phyloP scores from a whole-genome alignment of 176 grass and related monocot species.

The Miscanthus lutarioriparius region DNA sequence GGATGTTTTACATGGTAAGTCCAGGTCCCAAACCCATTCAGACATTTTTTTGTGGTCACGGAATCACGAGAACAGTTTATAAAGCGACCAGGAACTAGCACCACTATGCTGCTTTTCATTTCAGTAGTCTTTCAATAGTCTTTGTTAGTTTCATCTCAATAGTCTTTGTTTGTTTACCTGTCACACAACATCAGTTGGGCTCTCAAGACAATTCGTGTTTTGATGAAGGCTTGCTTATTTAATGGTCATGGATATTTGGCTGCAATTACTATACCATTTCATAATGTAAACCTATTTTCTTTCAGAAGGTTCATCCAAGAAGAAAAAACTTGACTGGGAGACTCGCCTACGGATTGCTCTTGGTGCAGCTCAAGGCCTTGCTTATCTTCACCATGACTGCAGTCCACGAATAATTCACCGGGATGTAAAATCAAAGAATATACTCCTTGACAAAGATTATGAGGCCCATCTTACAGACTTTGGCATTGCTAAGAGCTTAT shows the following conservation, averaged over 20 bases:
- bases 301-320: conserved; percentile 70
- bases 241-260: background rate
- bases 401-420: conserved; percentile 89
- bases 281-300: background rate
- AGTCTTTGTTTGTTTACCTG: conserved; percentile 29
- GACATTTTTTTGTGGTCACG: background rate
- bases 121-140: too few relatives aligned
- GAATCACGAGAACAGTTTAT: conserved; percentile 12
- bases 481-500: conserved; percentile 94
- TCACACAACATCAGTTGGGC: background rate
- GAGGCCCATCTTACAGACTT: conserved; percentile 95
- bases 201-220: conserved; percentile 17
- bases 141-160: background rate
- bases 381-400: conserved; percentile 97
- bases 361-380: conserved; percentile 83
- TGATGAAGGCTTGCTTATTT: background rate
- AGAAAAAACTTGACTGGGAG: conserved; percentile 95
- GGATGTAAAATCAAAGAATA: conserved; percentile 97
- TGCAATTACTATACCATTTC: background rate
- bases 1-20: conserved; percentile 97
- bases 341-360: conserved; percentile 73
- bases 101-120: background rate
- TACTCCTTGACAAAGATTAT: conserved; percentile 91
- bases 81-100: conserved; percentile 10
- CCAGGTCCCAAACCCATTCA: background rate